Percentiles rank a stretch among this genome's conserved stretches.
These are phyloP conservation scores for Claviceps capensis DNA, from an alignment of 2,329 filamentous ascomycete genomes.

Conservation along the genomic window DNA sequence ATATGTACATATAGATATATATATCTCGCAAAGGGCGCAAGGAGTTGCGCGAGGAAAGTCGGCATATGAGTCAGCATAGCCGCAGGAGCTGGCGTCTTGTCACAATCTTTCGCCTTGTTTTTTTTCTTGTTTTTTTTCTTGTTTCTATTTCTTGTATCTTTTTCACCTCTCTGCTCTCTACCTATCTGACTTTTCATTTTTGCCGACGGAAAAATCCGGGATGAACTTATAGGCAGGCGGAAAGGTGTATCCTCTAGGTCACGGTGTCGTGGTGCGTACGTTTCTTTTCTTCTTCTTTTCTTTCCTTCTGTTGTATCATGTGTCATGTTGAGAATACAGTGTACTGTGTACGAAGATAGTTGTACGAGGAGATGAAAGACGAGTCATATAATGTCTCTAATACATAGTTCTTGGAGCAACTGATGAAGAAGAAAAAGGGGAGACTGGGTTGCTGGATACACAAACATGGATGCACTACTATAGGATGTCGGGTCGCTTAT, in stretches of 20 bases:
- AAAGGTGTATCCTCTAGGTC: too few species aligned
- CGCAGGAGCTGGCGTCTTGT: background rate
- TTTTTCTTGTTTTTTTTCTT: background rate
- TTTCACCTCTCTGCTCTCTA: conserved; percentile 7
- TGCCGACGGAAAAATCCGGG: too few species aligned
- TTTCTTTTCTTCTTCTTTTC: background rate
- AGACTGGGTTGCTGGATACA: background rate
- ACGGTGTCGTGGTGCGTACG: too few species aligned
- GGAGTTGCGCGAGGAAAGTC: conserved; percentile 6
- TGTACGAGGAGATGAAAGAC: conserved; percentile 10
- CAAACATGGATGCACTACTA: background rate
- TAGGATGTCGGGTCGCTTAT: background rate
- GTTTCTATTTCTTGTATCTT: background rate
- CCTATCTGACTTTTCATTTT: conserved; percentile 1
- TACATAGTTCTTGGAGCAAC: too few species aligned
- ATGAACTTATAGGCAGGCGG: too few species aligned
- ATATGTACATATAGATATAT: background rate
- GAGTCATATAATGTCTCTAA: too few species aligned
- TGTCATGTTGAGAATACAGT: too few species aligned
- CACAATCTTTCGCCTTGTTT: background rate
- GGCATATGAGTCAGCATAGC: background rate
- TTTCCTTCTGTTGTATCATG: conserved; percentile 5
- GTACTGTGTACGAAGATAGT: too few species aligned
- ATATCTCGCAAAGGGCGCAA: conserved; percentile 10
- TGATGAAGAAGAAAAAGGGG: background rate